Evolutionary conservation across 345 rosid species (phyloP).

Genomic region (Pistacia atlantica): DNA sequence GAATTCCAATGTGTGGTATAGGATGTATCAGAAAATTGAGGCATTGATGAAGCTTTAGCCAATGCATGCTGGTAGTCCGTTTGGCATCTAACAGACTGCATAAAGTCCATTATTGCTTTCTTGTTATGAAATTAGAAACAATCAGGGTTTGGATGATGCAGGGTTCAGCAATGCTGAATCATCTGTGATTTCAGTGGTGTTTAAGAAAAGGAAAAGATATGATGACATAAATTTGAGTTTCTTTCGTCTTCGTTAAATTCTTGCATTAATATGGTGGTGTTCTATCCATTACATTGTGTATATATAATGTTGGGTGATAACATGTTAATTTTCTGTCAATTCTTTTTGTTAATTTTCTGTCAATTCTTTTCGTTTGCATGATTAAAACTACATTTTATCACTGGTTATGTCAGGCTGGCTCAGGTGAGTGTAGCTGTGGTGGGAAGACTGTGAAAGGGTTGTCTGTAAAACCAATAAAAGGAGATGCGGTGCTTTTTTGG

Average conservation of each 20-base stretch:
- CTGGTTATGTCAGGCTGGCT: constrained; percentile 69
- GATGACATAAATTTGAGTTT: no score
- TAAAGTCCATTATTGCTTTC: background rate
- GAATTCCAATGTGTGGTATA: background rate
- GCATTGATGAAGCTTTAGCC: background rate
- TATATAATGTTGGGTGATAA: no score
- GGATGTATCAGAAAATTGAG: background rate
- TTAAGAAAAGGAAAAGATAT: background rate
- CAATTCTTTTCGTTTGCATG: constrained; percentile 1
- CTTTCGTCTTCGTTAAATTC: no score
- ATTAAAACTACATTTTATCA: background rate
- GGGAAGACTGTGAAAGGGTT: constrained; percentile 73
- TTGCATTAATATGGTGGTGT: no score
- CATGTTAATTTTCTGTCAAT: background rate
- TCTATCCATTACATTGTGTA: no score
- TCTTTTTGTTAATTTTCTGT: background rate
- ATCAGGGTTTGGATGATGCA: background rate
- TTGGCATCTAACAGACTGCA: background rate
- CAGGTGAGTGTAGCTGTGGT: constrained; percentile 82
- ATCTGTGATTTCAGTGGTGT: background rate
- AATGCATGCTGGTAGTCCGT: background rate
- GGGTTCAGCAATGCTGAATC: background rate
- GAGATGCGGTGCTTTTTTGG: constrained; percentile 96
- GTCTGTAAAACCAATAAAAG: constrained; percentile 87
- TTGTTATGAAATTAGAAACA: background rate